phyloP scores from a whole-genome alignment of 495 filamentous ascomycete genomes.

The Podospora appendiculata region DNA sequence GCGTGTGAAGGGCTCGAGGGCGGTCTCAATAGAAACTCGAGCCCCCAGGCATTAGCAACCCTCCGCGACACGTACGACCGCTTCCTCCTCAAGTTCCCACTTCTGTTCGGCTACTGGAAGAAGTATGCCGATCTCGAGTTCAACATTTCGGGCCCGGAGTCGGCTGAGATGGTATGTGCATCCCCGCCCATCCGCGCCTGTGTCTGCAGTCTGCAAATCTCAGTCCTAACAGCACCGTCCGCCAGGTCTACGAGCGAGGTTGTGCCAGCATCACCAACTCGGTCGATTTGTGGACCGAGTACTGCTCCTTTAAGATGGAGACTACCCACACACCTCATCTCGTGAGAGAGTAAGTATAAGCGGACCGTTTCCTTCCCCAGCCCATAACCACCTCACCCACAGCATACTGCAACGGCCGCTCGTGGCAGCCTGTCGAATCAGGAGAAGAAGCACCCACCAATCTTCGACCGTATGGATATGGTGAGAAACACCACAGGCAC shows the following conservation, averaged over 20 bases:
- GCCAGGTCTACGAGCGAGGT: slow-evolving; percentile 87
- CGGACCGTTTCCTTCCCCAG: slow-evolving; percentile 52
- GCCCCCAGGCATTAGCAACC: slow-evolving; percentile 82
- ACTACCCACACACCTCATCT: slow-evolving; percentile 89
- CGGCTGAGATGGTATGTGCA: slow-evolving; percentile 82
- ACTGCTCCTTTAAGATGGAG: slow-evolving; percentile 95
- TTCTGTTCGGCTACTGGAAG: slow-evolving; percentile 98
- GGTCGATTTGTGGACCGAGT: slow-evolving; percentile 94
- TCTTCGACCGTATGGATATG: slow-evolving; percentile 31
- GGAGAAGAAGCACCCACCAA: slow-evolving; percentile 6
- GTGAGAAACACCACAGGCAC: slow-evolving; percentile 48
- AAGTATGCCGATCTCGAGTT: slow-evolving; percentile 99
- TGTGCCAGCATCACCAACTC: slow-evolving; percentile 88
- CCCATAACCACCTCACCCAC: slow-evolving; percentile 45
- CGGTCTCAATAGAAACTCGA: slow-evolving; percentile 92
- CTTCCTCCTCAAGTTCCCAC: slow-evolving; percentile 89
- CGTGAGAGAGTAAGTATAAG: slow-evolving; percentile 97
- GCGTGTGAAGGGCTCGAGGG: slow-evolving; percentile 80
- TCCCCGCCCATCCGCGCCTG: background rate
- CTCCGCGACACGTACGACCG: slow-evolving; percentile 81
- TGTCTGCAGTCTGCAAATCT: background rate
- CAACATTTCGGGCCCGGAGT: slow-evolving; percentile 91
- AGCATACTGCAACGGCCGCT: slow-evolving; percentile 23
- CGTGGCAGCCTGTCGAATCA: slow-evolving; percentile 20
- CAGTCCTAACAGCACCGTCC: background rate